phyloP scores from a whole-genome alignment of 768 basidiomycete genomes.

The Coprinopsis strossmayeri region DNA sequence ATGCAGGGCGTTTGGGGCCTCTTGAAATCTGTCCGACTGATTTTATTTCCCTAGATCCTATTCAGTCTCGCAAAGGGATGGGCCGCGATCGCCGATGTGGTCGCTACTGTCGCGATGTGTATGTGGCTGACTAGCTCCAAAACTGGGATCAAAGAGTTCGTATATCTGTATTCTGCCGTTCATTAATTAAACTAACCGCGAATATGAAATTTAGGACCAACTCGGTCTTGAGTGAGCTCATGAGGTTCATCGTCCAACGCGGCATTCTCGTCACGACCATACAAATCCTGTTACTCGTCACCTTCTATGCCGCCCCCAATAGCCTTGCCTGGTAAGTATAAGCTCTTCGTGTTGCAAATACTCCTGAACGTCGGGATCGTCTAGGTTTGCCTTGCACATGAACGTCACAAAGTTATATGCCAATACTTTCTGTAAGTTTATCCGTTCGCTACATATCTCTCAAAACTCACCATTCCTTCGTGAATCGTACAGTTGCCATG shows the following conservation, averaged over 20 bases:
- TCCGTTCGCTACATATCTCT: neutral
- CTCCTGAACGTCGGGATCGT: neutral
- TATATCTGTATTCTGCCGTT: neutral
- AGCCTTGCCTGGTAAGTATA: slow-evolving; percentile 30
- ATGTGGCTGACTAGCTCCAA: slow-evolving; percentile 28
- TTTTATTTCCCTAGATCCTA: slow-evolving; percentile 24
- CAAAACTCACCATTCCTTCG: neutral
- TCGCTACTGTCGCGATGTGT: slow-evolving; percentile 41
- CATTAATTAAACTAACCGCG: neutral
- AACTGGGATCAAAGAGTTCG: slow-evolving; percentile 32
- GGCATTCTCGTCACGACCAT: slow-evolving; percentile 38
- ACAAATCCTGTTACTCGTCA: slow-evolving; percentile 32
- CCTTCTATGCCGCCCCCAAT: slow-evolving; percentile 31
- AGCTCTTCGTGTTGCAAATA: neutral
- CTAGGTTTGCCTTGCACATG: slow-evolving; percentile 40
- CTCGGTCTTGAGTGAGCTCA: slow-evolving; percentile 30
- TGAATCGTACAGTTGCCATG: slow-evolving; percentile 24
- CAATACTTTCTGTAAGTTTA: slow-evolving; percentile 42
- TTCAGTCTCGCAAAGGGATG: slow-evolving; percentile 40
- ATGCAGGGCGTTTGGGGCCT: neutral
- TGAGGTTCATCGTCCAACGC: slow-evolving; percentile 34
- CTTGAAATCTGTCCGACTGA: too few relatives aligned
- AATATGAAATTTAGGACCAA: slow-evolving; percentile 26
- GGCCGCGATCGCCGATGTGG: slow-evolving; percentile 34
- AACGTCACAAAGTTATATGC: slow-evolving; percentile 44